Base-by-base conservation (phyloP, 2,329 filamentous ascomycete species). In the Fusarium nematophilum region DNA sequence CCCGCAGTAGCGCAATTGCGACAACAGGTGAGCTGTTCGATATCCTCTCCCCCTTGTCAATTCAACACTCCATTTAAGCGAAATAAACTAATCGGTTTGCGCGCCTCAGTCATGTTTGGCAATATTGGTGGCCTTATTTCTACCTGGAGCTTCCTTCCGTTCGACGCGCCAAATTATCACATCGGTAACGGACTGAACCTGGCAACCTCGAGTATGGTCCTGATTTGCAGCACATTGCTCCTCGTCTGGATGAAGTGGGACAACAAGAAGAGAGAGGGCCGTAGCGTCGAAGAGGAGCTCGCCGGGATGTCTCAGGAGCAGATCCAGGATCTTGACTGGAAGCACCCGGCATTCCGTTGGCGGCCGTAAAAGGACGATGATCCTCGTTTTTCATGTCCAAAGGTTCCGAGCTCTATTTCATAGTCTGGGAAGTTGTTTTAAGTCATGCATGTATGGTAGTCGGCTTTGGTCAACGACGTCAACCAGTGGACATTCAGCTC, bases 151-250 rank as follows among this genome's bases (percentile, higher is more conserved):
- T 90, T 88, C 72, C 63, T 90, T 18, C 82, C 84, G 0, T 83
- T 75, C 44, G 89, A 92, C 63, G 83, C 66, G 0, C 89, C 89
- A 0, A 74, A 90, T 52, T 92, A 86, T 64, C 84, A 77, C 23
- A 90, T 90, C 14, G 89, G 89, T 0, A 91, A 91, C 64, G 88
- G 88, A 0, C 69, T 91, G 14, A 91, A 91, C 68, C 68, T 91
- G 46, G 89, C 85, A 0, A 86, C 86, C 1, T 65, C 66, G 0
- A 78, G 78, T 13, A 78, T 76, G 0, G 83, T 85, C 0, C 66
- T 91, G 3, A 52, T 90, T 2, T 38, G 81, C 2, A 76, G 77
- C 5, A 76, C 80, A 1, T 33, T 70, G 2, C 71, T 87, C 46
- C 72, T 86, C 56, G 54, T 82, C 4, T 91, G 86, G 84, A 90